Percentiles rank a stretch among this genome's conserved stretches.
These are phyloP conservation scores for Umbilicus rupestris DNA, from an alignment of 164 flowering plant genomes.

Conservation along the genomic window DNA sequence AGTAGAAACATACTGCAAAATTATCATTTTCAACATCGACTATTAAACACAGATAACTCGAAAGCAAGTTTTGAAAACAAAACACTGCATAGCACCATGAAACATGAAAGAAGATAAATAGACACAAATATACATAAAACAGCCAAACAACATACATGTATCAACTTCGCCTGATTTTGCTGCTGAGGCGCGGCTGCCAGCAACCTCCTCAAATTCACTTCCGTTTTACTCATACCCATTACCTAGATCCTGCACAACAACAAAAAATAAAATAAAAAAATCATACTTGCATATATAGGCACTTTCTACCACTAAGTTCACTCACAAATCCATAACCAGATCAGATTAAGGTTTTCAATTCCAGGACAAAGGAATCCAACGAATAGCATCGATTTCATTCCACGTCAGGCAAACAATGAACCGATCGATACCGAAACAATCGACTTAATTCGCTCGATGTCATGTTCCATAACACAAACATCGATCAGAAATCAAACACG, in stretches of 20 bases:
- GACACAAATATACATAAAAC: not conserved
- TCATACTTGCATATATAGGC: not conserved
- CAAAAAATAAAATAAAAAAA: not conserved
- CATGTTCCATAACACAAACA: too few relatives aligned
- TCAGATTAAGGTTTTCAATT: too few relatives aligned
- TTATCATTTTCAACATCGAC: not conserved
- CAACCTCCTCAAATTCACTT: slow-evolving; percentile 74
- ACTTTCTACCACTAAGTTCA: too few relatives aligned
- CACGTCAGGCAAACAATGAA: too few relatives aligned
- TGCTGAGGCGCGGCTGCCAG: slow-evolving; percentile 74
- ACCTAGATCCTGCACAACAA: slow-evolving; percentile 11
- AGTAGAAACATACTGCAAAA: slow-evolving; percentile 75
- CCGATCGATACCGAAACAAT: too few relatives aligned
- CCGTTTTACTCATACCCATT: slow-evolving; percentile 66
- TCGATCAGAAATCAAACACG: too few relatives aligned
- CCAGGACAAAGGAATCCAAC: too few relatives aligned
- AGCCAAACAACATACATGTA: slow-evolving; percentile 45
- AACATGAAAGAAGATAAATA: not conserved
- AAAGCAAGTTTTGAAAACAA: not conserved
- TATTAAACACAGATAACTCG: not conserved
- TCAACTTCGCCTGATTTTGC: slow-evolving; percentile 67
- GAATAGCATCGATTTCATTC: too few relatives aligned
- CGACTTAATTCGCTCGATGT: too few relatives aligned
- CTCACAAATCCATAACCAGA: too few relatives aligned
- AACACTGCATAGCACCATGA: not conserved